Evolutionary conservation across 495 filamentous ascomycete species (phyloP).

Genomic region (Penicillium turbatum): DNA sequence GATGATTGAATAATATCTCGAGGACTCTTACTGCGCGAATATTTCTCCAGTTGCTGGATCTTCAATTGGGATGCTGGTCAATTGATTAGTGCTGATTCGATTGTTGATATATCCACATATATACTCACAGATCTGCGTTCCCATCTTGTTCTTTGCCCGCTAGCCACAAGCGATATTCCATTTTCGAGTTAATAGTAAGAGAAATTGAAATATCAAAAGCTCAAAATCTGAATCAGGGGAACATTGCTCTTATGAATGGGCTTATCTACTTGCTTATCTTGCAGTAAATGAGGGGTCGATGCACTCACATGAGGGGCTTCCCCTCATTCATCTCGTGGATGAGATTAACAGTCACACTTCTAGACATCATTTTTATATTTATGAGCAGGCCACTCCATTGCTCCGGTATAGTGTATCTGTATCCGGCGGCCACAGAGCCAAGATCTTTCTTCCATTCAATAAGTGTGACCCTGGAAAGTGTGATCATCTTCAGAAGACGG

Average conservation of each 20-base stretch:
- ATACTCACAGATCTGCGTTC: slow-evolving; percentile 1
- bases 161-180: slow-evolving; percentile 5
- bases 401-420: too few relatives aligned
- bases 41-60: slow-evolving; percentile 22
- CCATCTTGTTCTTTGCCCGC: slow-evolving; percentile 8
- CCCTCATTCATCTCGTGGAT: too few relatives aligned
- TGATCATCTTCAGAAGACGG: not conserved
- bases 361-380: too few relatives aligned
- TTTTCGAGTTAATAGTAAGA: not conserved
- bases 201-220: not conserved
- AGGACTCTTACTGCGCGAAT: slow-evolving; percentile 15
- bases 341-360: too few relatives aligned
- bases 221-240: not conserved
- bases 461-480: not conserved
- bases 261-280: slow-evolving; percentile 1
- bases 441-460: not conserved
- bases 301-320: too few relatives aligned
- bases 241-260: not conserved
- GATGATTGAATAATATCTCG: too few relatives aligned
- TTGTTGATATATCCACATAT: not conserved
- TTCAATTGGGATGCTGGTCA: slow-evolving; percentile 18
- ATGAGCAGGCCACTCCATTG: too few relatives aligned
- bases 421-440: not conserved
- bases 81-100: not conserved
- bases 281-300: not conserved